phyloP scores from a whole-genome alignment of 2,329 filamentous ascomycete species.

The Zymoseptoria pseudotritici region DNA sequence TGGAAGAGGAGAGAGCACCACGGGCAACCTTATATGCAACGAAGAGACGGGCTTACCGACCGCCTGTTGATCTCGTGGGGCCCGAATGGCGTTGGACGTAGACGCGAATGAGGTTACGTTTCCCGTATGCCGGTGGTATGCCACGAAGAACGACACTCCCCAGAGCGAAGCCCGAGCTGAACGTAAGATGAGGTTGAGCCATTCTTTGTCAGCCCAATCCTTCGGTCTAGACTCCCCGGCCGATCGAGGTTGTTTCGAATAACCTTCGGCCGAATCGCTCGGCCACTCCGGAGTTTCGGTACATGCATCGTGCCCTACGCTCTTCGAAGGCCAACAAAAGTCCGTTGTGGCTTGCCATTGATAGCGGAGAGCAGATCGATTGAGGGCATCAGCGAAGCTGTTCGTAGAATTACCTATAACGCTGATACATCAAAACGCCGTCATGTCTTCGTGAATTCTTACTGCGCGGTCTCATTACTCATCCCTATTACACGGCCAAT shows the following conservation, averaged over 20 bases:
- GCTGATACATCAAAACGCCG: not conserved
- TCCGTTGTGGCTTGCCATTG: no score
- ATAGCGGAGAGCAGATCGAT: not conserved
- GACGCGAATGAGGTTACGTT: not conserved
- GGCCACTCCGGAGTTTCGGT: not conserved
- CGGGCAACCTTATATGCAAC: not conserved
- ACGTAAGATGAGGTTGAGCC: not conserved
- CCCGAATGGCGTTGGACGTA: not conserved
- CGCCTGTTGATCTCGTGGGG: not conserved
- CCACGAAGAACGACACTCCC: not conserved
- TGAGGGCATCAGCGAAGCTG: not conserved
- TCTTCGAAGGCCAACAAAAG: no score
- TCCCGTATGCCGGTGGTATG: not conserved
- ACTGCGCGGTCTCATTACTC: not conserved
- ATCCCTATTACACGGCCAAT: slow-evolving; percentile 41
- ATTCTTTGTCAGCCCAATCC: not conserved
- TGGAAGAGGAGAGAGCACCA: not conserved
- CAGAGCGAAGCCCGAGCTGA: not conserved
- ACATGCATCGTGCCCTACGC: not conserved
- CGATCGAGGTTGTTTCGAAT: not conserved
- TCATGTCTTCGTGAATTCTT: not conserved
- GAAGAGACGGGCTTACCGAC: not conserved
- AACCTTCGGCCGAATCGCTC: not conserved
- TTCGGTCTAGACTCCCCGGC: not conserved
- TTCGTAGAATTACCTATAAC: not conserved